phyloP scores from a whole-genome alignment of 352 stramenopile genomes.

The Pythium myriotylum region DNA sequence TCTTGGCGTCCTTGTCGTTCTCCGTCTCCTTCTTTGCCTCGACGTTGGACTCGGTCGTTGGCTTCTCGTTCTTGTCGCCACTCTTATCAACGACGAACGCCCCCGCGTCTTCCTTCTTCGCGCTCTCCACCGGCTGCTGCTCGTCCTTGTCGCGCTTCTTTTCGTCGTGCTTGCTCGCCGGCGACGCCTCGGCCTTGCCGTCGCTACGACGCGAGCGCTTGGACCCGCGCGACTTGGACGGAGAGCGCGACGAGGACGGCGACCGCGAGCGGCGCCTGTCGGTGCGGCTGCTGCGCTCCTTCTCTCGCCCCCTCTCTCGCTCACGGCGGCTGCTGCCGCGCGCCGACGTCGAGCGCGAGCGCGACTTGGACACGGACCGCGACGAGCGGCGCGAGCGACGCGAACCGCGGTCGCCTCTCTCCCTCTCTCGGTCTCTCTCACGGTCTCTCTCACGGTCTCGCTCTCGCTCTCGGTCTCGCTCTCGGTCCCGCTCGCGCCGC shows the following conservation, averaged over 20 bases:
- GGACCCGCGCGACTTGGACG: slow-evolving; percentile 31
- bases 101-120: neutral
- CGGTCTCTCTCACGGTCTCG: slow-evolving; percentile 17
- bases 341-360: slow-evolving; percentile 36
- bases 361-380: slow-evolving; percentile 31
- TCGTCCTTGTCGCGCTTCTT: slow-evolving; percentile 26
- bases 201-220: slow-evolving; percentile 32
- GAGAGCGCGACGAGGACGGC: slow-evolving; percentile 27
- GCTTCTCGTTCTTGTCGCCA: slow-evolving; percentile 9
- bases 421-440: slow-evolving; percentile 14
- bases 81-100: slow-evolving; percentile 17
- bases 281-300: slow-evolving; percentile 16
- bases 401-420: slow-evolving; percentile 10
- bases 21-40: slow-evolving; percentile 16
- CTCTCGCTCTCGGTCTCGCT: slow-evolving; percentile 16
- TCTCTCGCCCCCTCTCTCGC: slow-evolving; percentile 19
- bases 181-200: slow-evolving; percentile 8
- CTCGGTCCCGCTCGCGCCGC: neutral
- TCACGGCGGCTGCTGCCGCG: slow-evolving; percentile 23
- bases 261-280: slow-evolving; percentile 27
- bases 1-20: slow-evolving; percentile 19
- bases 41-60: slow-evolving; percentile 7
- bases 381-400: slow-evolving; percentile 41
- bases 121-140: too few species aligned
- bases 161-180: slow-evolving; percentile 2